Evolutionary conservation across 1,284 basidiomycete species (phyloP).

Genomic region (Sparassis latifolia): DNA sequence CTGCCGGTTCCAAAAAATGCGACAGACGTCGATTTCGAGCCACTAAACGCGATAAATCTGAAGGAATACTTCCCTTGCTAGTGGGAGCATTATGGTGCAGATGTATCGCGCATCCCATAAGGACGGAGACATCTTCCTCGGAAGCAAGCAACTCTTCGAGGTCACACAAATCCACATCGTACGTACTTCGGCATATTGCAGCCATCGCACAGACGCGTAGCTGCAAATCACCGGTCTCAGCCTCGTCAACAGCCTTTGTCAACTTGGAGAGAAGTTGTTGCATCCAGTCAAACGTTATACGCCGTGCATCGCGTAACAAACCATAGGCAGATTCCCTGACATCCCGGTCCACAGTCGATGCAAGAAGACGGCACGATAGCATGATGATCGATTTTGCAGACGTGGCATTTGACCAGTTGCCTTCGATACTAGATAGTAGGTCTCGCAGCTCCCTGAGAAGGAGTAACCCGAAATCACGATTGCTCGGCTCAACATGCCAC

Average conservation of each 20-base stretch:
- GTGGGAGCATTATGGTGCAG: slow-evolving; percentile 27
- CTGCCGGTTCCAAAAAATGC: slow-evolving; percentile 13
- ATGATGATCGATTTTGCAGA: slow-evolving; percentile 32
- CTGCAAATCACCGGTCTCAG: slow-evolving; percentile 16
- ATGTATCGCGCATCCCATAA: slow-evolving; percentile 30
- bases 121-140: slow-evolving; percentile 20
- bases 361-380: slow-evolving; percentile 29
- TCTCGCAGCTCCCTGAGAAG: slow-evolving; percentile 30
- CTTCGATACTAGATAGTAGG: too few relatives aligned
- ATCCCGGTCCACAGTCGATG: slow-evolving; percentile 13
- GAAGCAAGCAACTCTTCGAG: slow-evolving; percentile 1
- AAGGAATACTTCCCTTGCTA: not conserved
- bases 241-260: slow-evolving; percentile 15
- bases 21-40: slow-evolving; percentile 24
- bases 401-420: slow-evolving; percentile 15
- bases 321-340: slow-evolving; percentile 9
- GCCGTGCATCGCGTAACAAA: slow-evolving; percentile 27
- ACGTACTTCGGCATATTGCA: slow-evolving; percentile 34
- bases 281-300: slow-evolving; percentile 31
- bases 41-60: slow-evolving; percentile 13
- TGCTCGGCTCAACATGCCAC: slow-evolving; percentile 17
- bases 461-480: slow-evolving; percentile 25
- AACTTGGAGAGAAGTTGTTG: slow-evolving; percentile 22
- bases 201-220: slow-evolving; percentile 28
- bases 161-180: slow-evolving; percentile 24